Evolutionary conservation across 208 protist species (phyloP).

Genomic region (Leishmania martiniquensis): DNA sequence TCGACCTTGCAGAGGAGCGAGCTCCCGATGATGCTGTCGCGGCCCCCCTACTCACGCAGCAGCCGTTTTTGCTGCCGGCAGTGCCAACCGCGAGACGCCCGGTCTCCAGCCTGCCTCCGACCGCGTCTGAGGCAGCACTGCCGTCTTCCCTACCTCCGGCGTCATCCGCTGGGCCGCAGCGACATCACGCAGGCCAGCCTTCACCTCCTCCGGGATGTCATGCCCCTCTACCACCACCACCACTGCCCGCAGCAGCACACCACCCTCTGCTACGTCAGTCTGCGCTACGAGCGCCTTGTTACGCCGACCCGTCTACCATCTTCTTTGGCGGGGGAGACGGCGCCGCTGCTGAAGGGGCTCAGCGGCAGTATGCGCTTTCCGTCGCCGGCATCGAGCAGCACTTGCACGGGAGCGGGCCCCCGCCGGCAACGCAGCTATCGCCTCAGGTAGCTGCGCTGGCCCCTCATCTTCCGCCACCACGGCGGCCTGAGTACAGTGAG

Average conservation of each 20-base stretch:
- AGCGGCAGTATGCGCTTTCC: not conserved
- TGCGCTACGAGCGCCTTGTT: conserved; percentile 10
- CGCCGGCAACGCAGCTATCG: not conserved
- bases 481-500: not conserved
- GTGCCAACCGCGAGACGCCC: not conserved
- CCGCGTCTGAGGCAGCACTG: not conserved
- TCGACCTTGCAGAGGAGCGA: not conserved
- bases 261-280: not conserved
- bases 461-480: not conserved
- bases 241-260: not conserved
- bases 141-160: not conserved
- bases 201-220: not conserved
- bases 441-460: not conserved
- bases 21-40: not conserved
- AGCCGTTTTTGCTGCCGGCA: not conserved
- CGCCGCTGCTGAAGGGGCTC: not conserved
- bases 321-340: not conserved
- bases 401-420: not conserved
- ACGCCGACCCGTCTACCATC: conserved; percentile 1
- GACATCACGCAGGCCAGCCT: not conserved
- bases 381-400: not conserved
- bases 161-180: not conserved
- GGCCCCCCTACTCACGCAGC: not conserved
- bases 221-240: not conserved
- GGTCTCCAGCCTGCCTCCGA: not conserved